phyloP scores from a whole-genome alignment of 352 stramenopile species.

The Pythium aquatile region DNA sequence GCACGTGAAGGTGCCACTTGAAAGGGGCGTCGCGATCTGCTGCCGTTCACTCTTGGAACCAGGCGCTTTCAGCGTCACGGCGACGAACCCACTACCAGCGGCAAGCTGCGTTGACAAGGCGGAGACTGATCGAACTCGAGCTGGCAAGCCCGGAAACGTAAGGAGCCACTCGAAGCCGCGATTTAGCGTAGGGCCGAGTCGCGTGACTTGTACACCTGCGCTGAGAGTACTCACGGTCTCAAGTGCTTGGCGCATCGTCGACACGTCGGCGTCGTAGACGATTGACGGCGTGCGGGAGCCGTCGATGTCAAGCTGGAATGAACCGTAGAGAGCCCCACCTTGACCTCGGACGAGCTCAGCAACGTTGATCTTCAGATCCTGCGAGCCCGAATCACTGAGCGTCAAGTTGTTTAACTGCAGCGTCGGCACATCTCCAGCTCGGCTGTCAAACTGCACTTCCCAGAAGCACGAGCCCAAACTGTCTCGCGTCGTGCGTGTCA shows the following conservation, averaged over 20 bases:
- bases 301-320: slow-evolving; percentile 48
- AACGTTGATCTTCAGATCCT: slow-evolving; percentile 41
- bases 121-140: slow-evolving; percentile 29
- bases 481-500: slow-evolving; percentile 34
- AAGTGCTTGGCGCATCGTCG: slow-evolving; percentile 27
- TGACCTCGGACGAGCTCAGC: slow-evolving; percentile 46
- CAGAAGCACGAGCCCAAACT: slow-evolving; percentile 47
- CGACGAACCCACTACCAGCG: slow-evolving; percentile 28
- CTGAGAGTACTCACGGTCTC: slow-evolving; percentile 13
- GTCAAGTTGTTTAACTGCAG: slow-evolving; percentile 43
- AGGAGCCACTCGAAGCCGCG: slow-evolving; percentile 45
- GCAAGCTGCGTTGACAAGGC: slow-evolving; percentile 24
- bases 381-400: slow-evolving; percentile 42
- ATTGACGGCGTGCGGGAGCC: slow-evolving; percentile 24
- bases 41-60: slow-evolving; percentile 48
- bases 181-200: slow-evolving; percentile 42
- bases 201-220: slow-evolving; percentile 22
- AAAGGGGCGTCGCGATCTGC: slow-evolving; percentile 33
- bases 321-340: slow-evolving; percentile 38
- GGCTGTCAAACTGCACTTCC: slow-evolving; percentile 55
- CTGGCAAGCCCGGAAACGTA: slow-evolving; percentile 35
- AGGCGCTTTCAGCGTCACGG: slow-evolving; percentile 15
- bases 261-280: slow-evolving; percentile 37
- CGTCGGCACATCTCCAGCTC: slow-evolving; percentile 49
- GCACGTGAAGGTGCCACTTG: slow-evolving; percentile 44